phyloP scores from a whole-genome alignment of 1,284 basidiomycete genomes.

The Marasmius fiardii region DNA sequence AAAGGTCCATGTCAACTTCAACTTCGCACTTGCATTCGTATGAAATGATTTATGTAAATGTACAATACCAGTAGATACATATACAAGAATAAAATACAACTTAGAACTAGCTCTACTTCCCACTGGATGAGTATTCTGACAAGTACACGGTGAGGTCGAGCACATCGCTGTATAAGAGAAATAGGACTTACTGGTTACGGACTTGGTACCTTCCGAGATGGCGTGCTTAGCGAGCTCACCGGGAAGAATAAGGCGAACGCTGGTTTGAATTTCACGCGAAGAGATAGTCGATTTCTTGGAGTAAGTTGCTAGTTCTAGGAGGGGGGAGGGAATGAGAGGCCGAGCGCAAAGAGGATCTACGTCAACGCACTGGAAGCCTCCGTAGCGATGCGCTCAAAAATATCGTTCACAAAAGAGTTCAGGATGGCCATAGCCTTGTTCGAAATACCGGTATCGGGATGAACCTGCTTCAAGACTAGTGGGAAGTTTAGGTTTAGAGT shows the following conservation, averaged over 20 bases:
- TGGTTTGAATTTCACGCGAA: conserved; percentile 83
- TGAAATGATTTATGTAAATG: background rate
- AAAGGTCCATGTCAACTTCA: too few relatives aligned
- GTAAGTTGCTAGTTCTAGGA: conserved; percentile 73
- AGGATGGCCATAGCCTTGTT: conserved; percentile 88
- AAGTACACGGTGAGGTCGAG: too few relatives aligned
- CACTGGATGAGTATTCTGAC: conserved; percentile 12
- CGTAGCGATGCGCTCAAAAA: conserved; percentile 80
- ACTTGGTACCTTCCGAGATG: conserved; percentile 51
- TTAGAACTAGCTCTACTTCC: background rate
- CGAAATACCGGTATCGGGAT: conserved; percentile 83
- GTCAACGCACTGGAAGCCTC: conserved; percentile 71
- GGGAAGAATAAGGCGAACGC: conserved; percentile 80
- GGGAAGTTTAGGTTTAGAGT: too few relatives aligned
- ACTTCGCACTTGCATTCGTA: background rate
- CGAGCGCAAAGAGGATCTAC: conserved; percentile 23
- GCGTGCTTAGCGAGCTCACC: conserved; percentile 73
- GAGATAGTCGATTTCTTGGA: conserved; percentile 88
- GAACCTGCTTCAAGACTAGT: conserved; percentile 79
- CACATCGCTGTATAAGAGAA: too few relatives aligned
- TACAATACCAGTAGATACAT: conserved; percentile 8
- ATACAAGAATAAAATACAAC: background rate
- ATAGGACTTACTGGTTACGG: conserved; percentile 11
- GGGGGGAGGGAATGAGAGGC: conserved; percentile 1
- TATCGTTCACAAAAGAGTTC: conserved; percentile 80